Percentiles rank a stretch among this genome's conserved stretches.
These are phyloP conservation scores for Uromyces viciae-fabae DNA, from an alignment of 1,284 basidiomycete genomes.

Conservation along the genomic window DNA sequence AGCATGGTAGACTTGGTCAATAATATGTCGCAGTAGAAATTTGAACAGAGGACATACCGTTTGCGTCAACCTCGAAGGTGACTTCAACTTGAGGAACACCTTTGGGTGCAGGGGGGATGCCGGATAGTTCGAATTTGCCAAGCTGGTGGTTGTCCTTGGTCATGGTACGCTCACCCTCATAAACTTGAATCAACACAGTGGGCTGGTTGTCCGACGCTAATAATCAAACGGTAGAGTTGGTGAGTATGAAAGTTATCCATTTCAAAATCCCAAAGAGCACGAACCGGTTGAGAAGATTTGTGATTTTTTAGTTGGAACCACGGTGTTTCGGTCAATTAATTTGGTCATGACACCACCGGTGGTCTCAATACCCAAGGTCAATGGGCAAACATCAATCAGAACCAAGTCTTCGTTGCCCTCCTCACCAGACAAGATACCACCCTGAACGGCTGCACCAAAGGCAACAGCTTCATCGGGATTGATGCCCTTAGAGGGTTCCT, in stretches of 20 bases:
- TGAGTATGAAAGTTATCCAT: background rate
- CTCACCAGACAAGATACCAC: conserved; percentile 87
- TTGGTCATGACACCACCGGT: conserved; percentile 98
- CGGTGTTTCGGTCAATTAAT: conserved; percentile 92
- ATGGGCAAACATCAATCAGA: conserved; percentile 90
- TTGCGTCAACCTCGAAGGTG: conserved; percentile 80
- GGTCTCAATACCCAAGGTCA: conserved; percentile 95
- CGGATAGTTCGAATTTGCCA: conserved; percentile 88
- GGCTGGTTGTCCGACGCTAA: conserved; percentile 84
- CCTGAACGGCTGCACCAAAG: conserved; percentile 95
- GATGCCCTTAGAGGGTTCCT: conserved; percentile 86
- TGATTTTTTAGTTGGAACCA: conserved; percentile 94
- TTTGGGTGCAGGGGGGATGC: conserved; percentile 89
- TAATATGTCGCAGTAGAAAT: background rate
- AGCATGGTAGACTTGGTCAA: background rate
- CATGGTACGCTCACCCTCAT: conserved; percentile 87
- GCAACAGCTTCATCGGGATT: conserved; percentile 64
- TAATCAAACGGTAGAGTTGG: conserved; percentile 52
- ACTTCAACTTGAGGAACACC: conserved; percentile 94
- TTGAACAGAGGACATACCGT: conserved; percentile 38
- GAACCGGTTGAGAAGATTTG: conserved; percentile 82
- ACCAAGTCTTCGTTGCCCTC: conserved; percentile 78
- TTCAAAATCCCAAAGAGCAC: background rate
- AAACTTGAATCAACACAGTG: conserved; percentile 76
- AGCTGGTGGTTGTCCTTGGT: conserved; percentile 98